Evolutionary conservation across 75 land plant genomes (phyloP).

Genomic region (Pinus tabuliformis): DNA sequence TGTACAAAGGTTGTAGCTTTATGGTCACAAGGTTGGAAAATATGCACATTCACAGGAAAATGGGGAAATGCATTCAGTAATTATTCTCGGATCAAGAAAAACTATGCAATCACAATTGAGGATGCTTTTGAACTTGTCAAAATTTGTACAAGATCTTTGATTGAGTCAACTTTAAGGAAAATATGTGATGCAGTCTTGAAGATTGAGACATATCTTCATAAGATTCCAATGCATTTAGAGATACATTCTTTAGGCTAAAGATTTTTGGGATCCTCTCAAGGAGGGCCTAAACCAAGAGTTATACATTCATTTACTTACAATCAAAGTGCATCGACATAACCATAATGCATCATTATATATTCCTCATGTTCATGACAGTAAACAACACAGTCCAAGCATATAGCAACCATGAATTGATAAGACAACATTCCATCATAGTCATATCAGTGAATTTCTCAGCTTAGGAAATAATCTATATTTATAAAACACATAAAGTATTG

Average conservation of each 20-base stretch:
- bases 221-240: not conserved
- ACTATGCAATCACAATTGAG: conserved; percentile 39
- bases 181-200: conserved; percentile 36
- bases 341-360: too few relatives aligned
- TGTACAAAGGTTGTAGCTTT: conserved; percentile 20
- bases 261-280: not conserved
- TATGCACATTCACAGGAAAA: conserved; percentile 39
- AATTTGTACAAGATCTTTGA: conserved; percentile 52
- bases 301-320: too few relatives aligned
- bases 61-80: conserved; percentile 35
- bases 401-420: too few relatives aligned
- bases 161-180: conserved; percentile 11
- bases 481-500: too few relatives aligned
- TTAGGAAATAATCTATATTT: too few relatives aligned
- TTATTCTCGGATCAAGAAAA: conserved; percentile 23
- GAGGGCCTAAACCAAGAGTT: too few relatives aligned
- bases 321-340: too few relatives aligned
- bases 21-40: conserved; percentile 19
- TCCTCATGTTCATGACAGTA: too few relatives aligned
- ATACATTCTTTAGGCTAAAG: conserved; percentile 11
- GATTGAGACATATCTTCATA: conserved; percentile 15
- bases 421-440: too few relatives aligned
- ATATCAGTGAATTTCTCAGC: too few relatives aligned
- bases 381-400: too few relatives aligned
- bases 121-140: conserved; percentile 57